Evolutionary conservation across 257 asterid species (phyloP), one percentile per base, ranked within the genome.

Genomic region (Phtheirospermum japonicum): DNA sequence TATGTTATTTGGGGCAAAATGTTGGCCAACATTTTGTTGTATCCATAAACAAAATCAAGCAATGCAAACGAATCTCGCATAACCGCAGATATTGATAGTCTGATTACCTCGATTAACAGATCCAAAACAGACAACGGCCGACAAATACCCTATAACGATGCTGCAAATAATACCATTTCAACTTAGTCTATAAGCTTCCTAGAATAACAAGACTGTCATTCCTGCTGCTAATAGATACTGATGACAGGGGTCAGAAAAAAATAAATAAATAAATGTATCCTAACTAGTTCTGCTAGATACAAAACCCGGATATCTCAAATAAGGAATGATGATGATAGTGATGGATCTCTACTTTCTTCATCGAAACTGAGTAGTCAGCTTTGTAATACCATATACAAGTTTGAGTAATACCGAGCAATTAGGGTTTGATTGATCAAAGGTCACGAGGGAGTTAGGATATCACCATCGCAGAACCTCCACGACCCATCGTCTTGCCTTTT

Each of bases 391-490:
- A 67, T 75, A 43, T 79, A 76, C 79, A 79, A 59, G 72, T 70
- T 54, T 40, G 37, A 33, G 30, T 2, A 56, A 39, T 66, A 59
- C 57, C 31, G 50, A 36, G 66, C 59, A 39, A 61, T 36, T 61
- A 39, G 57, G 62, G 40, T 63, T 68, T 42, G 18, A 39, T 45
- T 50, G 63, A 66, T 52, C 70, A 51, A 50, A 51, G 49, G 43
- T 74, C 85, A 83, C 0, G 75, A 67, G 11, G 85, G 78, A 60
- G 81, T 76, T 67, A 71, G 82, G 73, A 93, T 80, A 66, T 82
- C 85, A 57, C 80, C 82, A 78, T 87, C 83, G 33, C 73, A 82
- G 75, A 93, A 89, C 78, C 80, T 89, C 97, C 99, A 93, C 4
- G 92, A 82, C 54, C 95, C 96, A 62, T 85, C 94, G 5, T 71